phyloP scores from a whole-genome alignment of 352 stramenopile genomes.

The Phytophthora crassamura region DNA sequence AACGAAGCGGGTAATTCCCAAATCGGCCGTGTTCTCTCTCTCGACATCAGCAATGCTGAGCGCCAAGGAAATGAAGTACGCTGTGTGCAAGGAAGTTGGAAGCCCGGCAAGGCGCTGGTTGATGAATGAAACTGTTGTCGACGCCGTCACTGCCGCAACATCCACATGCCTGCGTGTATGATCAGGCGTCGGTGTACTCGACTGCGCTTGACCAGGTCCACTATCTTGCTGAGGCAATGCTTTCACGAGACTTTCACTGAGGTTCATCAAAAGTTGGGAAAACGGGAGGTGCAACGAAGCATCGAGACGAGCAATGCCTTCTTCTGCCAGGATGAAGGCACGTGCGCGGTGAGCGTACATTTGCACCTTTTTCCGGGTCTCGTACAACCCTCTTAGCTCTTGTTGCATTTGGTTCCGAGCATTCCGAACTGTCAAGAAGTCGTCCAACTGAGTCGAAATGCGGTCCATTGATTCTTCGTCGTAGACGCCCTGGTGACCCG shows the following conservation, averaged over 20 bases:
- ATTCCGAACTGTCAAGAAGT: conserved; percentile 27
- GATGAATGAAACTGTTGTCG: conserved; percentile 28
- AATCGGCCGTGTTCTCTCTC: background rate
- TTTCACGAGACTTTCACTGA: conserved; percentile 19
- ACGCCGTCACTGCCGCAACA: conserved; percentile 6
- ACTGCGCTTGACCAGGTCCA: background rate
- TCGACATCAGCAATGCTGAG: conserved; percentile 22
- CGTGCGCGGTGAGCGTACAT: conserved; percentile 31
- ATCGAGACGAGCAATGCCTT: conserved; percentile 22
- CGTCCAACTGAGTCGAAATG: conserved; percentile 39
- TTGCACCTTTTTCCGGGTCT: conserved; percentile 10
- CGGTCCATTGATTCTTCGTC: conserved; percentile 39
- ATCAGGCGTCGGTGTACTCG: background rate
- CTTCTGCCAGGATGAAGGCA: conserved; percentile 35
- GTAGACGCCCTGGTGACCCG: conserved; percentile 23
- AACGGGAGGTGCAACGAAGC: conserved; percentile 25
- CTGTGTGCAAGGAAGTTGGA: conserved; percentile 32
- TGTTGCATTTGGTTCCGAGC: conserved; percentile 26
- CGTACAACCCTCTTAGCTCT: conserved; percentile 14
- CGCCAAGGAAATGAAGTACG: conserved; percentile 37
- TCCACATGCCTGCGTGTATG: background rate
- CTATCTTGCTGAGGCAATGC: background rate
- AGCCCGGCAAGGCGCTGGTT: conserved; percentile 36
- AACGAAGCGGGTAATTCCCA: background rate
- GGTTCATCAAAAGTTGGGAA: conserved; percentile 10